Conservation (phyloP, 805 yeast genomes). For the Candida nitratophila region DNA sequence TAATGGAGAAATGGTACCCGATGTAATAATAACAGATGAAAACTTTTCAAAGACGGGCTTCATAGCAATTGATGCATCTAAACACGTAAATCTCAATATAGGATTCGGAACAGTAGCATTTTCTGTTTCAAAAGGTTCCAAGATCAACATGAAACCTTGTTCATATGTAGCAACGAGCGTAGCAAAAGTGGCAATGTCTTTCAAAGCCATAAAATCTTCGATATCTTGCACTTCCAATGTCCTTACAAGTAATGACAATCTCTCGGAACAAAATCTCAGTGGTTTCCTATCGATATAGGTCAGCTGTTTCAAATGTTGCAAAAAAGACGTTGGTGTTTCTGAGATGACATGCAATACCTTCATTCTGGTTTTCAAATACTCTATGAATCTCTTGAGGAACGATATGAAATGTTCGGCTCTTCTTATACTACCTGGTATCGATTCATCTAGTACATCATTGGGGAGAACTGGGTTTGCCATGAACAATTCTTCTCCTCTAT, state of each 20-base stretch:
- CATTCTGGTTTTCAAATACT: slow-evolving; percentile 94
- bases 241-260: slow-evolving; percentile 80
- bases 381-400: slow-evolving; percentile 85
- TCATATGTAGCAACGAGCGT: slow-evolving; percentile 94
- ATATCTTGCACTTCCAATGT: slow-evolving; percentile 83
- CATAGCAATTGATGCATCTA: slow-evolving; percentile 96
- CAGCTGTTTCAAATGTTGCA: slow-evolving; percentile 87
- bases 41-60: slow-evolving; percentile 94
- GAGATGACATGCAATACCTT: slow-evolving; percentile 94
- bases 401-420: slow-evolving; percentile 97
- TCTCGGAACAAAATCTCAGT: slow-evolving; percentile 81
- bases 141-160: slow-evolving; percentile 79
- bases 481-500: slow-evolving; percentile 55
- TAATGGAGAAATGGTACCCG: slow-evolving; percentile 96
- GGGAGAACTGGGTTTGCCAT: slow-evolving; percentile 87
- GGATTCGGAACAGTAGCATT: slow-evolving; percentile 97
- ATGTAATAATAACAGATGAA: slow-evolving; percentile 87
- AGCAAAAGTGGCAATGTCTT: slow-evolving; percentile 95
- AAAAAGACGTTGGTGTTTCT: slow-evolving; percentile 92
- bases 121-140: slow-evolving; percentile 94
- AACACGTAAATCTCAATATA: slow-evolving; percentile 82
- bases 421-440: slow-evolving; percentile 94
- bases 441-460: slow-evolving; percentile 79
- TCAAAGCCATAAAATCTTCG: slow-evolving; percentile 87
- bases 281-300: slow-evolving; percentile 94